Evolutionary conservation across 2,329 filamentous ascomycete species (phyloP).

Genomic region (Claviceps maximensis): DNA sequence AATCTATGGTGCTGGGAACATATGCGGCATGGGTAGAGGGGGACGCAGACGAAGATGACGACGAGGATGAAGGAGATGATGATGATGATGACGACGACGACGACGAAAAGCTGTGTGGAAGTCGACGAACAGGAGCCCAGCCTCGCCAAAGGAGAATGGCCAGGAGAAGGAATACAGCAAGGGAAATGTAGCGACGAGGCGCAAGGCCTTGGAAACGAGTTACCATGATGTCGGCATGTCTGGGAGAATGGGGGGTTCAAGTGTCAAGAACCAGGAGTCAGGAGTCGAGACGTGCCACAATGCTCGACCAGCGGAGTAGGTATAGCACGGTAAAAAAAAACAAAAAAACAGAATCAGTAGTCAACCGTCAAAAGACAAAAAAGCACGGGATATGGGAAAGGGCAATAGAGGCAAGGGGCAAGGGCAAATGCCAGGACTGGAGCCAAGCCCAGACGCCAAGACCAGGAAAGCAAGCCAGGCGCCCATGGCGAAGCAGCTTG

Average conservation of each 20-base stretch:
- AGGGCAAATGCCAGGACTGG: too few species aligned
- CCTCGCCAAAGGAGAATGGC: slow-evolving; percentile 16
- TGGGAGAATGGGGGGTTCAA: too few species aligned
- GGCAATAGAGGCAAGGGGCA: too few species aligned
- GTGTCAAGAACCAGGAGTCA: background rate
- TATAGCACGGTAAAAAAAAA: too few species aligned
- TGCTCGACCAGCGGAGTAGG: background rate
- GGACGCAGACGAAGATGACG: background rate
- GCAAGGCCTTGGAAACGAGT: slow-evolving; percentile 18
- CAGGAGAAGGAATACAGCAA: slow-evolving; percentile 16
- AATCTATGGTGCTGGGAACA: slow-evolving; percentile 25
- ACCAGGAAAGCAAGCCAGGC: too few species aligned
- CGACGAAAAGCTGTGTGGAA: slow-evolving; percentile 8
- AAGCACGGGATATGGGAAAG: background rate
- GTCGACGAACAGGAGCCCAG: slow-evolving; percentile 8
- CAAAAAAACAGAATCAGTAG: too few species aligned
- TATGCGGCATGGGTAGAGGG: slow-evolving; percentile 14
- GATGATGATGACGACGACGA: background rate
- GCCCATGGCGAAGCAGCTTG: too few species aligned
- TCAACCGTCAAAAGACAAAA: too few species aligned
- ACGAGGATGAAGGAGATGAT: background rate
- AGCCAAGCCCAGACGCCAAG: too few species aligned
- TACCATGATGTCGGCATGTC: slow-evolving; percentile 14
- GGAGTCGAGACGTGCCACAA: too few species aligned
- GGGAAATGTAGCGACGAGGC: slow-evolving; percentile 19